A percentile compares a stretch with the other conserved stretches of the same genome.
These are phyloP conservation scores for Larix sibirica DNA, from an alignment of 83 land plant genomes.

Conservation along the genomic window DNA sequence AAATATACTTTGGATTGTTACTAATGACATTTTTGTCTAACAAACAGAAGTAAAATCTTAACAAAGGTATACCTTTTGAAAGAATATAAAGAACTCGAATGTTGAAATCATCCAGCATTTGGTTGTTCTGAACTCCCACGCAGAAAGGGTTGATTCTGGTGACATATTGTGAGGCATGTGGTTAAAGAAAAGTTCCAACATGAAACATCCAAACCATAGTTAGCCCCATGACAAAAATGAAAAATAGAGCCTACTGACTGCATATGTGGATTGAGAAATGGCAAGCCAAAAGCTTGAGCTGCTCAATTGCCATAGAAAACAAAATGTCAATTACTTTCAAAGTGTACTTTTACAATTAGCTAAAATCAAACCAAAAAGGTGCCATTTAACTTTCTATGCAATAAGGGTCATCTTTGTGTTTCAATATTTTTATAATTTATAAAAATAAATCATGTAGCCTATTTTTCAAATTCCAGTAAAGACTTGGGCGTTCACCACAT, in stretches of 20 bases:
- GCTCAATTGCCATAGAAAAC: slow-evolving; percentile 6
- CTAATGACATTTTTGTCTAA: background rate
- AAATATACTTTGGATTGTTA: too few species aligned
- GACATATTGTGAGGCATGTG: slow-evolving; percentile 62
- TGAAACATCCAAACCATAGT: slow-evolving; percentile 62
- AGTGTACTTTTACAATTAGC: too few species aligned
- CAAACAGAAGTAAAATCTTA: background rate
- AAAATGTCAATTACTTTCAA: background rate
- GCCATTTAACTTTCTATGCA: too few species aligned
- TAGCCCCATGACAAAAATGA: slow-evolving; percentile 66
- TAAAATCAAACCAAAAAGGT: too few species aligned
- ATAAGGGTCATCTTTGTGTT: too few species aligned
- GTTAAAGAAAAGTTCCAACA: slow-evolving; percentile 69
- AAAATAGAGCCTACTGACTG: slow-evolving; percentile 59
- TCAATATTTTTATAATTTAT: too few species aligned
- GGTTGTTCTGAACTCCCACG: slow-evolving; percentile 65
- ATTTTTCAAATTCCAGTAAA: too few species aligned
- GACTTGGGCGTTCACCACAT: too few species aligned
- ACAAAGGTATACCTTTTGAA: slow-evolving; percentile 23
- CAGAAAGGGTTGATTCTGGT: slow-evolving; percentile 73
- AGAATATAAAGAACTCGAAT: slow-evolving; percentile 20
- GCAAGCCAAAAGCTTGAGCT: slow-evolving; percentile 72
- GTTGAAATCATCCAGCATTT: slow-evolving; percentile 41
- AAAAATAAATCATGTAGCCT: too few species aligned
- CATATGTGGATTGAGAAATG: slow-evolving; percentile 71